Evolutionary conservation across 495 filamentous ascomycete genomes (phyloP).

Genomic region (Amniculicola lignicola): DNA sequence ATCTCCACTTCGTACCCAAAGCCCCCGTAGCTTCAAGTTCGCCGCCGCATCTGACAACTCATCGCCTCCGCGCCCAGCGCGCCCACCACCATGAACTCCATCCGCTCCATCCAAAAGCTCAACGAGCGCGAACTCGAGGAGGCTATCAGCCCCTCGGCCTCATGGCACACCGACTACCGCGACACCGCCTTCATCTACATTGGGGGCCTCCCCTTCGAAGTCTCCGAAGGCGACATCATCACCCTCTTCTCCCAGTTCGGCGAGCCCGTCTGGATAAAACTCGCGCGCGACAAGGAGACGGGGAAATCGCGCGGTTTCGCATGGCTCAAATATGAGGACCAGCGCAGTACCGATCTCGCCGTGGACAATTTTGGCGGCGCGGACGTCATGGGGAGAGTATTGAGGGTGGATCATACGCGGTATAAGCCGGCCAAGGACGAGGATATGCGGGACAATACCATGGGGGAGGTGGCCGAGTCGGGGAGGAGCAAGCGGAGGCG

Average conservation of each 20-base stretch:
- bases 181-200: slow-evolving; percentile 97
- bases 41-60: background rate
- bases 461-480: slow-evolving; percentile 27
- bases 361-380: slow-evolving; percentile 93
- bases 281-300: slow-evolving; percentile 90
- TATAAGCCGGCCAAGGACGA: slow-evolving; percentile 90
- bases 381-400: slow-evolving; percentile 70
- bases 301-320: slow-evolving; percentile 91
- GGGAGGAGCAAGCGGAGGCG: slow-evolving; percentile 42
- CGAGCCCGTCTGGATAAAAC: slow-evolving; percentile 85
- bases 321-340: slow-evolving; percentile 97
- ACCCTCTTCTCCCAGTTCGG: slow-evolving; percentile 98
- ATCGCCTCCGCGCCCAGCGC: slow-evolving; percentile 19
- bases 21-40: too few species aligned
- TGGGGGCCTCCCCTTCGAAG: slow-evolving; percentile 87
- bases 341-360: slow-evolving; percentile 90
- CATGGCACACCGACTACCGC: slow-evolving; percentile 96
- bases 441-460: slow-evolving; percentile 58
- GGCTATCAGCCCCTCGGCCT: slow-evolving; percentile 74
- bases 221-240: slow-evolving; percentile 93
- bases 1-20: background rate
- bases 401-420: slow-evolving; percentile 87
- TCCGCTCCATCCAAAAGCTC: slow-evolving; percentile 84
- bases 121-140: slow-evolving; percentile 95
- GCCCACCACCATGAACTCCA: slow-evolving; percentile 72